Base-by-base conservation (phyloP, 2,329 filamentous ascomycete species). In the Aspergillus cejpii region DNA sequence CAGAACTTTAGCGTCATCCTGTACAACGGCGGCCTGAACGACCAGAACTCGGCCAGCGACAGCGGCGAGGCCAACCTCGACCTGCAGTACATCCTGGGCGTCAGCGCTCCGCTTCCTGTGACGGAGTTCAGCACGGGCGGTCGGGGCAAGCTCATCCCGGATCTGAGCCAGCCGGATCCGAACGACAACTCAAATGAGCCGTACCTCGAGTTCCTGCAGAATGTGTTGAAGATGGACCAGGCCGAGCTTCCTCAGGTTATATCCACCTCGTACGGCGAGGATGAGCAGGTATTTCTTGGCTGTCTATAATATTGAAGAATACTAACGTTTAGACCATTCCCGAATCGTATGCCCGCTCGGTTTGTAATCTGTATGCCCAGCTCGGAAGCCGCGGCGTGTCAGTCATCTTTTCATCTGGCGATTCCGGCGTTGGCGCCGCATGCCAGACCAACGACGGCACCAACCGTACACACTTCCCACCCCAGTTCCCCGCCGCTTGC, bases 61-160 rank as follows among this genome's bases (percentile, higher is more conserved):
- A 71, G 69, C 49, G 65, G 68, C 12, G 74, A 76, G 53, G 74
- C 72, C 41, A 75, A 76, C 52, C 62, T 76, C 14, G 74, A 77
- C 47, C 64, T 73, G 28, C 71, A 76, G 53, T 74, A 74, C 48
- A 73, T 73, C 3, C 50, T 71, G 33, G 69, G 71, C 23, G 50
- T 75, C 11, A 66, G 68, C 44, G 54, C 67, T 8, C 71, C 72
- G 0, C 54, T 73, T 12, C 66, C 69, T 1, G 67, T 70, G 10
- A 70, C 65, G 7, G 74, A 73, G 49, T 76, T 66, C 57, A 73
- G 67, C 57, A 74, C 71, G 24, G 67, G 68, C 26, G 70, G 70
- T n/a, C 69, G 69, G 28, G 73, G 69, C 10, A 52, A 58, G 3
- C 62, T 75, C 6, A 60, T 76, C 8, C 72, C 73, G 0, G 72